Evolutionary conservation across 1,284 basidiomycete genomes (phyloP).

Genomic region (Ustilago nuda): DNA sequence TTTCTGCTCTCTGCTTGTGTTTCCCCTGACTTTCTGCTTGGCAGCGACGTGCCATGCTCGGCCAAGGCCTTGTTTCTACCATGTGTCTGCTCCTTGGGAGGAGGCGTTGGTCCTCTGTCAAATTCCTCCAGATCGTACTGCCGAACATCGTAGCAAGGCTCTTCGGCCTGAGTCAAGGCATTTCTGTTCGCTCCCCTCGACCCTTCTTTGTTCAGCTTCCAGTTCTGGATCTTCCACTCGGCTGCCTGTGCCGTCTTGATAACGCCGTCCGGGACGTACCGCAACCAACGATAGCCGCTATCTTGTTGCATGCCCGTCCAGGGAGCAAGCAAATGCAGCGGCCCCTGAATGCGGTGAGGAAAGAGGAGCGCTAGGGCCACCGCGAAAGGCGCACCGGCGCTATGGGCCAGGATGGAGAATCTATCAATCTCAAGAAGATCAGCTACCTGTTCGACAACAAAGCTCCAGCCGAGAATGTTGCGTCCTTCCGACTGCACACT

Average conservation of each 20-base stretch:
- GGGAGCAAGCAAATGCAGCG: conserved; percentile 90
- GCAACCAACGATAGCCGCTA: conserved; percentile 93
- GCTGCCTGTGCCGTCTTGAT: conserved; percentile 95
- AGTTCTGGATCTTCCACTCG: conserved; percentile 94
- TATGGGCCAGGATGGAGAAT: conserved; percentile 92
- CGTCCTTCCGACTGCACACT: conserved; percentile 77
- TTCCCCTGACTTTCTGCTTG: background rate
- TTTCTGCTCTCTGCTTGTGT: background rate
- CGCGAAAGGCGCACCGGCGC: conserved; percentile 95
- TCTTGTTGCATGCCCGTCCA: conserved; percentile 90
- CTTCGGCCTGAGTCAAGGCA: conserved; percentile 5
- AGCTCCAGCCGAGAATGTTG: conserved; percentile 90
- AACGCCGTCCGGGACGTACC: conserved; percentile 91
- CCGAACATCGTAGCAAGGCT: background rate
- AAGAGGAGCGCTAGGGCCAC: conserved; percentile 83
- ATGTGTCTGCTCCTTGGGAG: background rate
- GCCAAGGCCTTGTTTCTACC: background rate
- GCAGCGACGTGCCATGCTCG: background rate
- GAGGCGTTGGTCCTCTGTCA: conserved; percentile 2
- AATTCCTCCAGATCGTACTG: background rate
- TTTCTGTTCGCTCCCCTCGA: conserved; percentile 6
- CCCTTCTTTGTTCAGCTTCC: conserved; percentile 85
- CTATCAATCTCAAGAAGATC: conserved; percentile 81
- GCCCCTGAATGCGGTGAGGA: conserved; percentile 81
- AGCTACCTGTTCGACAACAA: conserved; percentile 87